Percentiles rank a stretch among this genome's conserved stretches.
Conservation (phyloP, 2,329 filamentous ascomycete species). For the Fusarium sp. region DNA sequence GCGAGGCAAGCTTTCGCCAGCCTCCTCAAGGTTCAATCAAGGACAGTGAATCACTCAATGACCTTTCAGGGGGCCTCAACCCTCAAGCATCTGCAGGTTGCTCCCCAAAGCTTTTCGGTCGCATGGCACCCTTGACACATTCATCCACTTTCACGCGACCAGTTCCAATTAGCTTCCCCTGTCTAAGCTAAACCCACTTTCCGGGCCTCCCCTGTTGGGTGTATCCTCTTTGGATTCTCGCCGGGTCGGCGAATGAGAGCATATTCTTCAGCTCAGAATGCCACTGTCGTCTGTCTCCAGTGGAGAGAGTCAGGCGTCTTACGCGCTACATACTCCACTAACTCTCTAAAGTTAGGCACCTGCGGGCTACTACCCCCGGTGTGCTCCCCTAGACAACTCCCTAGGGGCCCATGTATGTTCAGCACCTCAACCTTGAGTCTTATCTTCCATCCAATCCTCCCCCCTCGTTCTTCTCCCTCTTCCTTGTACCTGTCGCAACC, state of each 20-base stretch:
- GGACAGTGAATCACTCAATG: background rate
- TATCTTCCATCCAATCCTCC: conserved; percentile 33
- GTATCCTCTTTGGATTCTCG: conserved; percentile 7
- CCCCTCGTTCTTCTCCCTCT: conserved; percentile 27
- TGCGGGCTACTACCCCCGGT: conserved; percentile 8
- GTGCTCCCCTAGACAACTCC: background rate
- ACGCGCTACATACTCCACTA: conserved; percentile 25
- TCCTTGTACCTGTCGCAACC: conserved; percentile 13
- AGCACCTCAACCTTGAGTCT: conserved; percentile 11
- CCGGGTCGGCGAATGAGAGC: conserved; percentile 9
- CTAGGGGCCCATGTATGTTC: background rate
- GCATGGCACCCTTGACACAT: conserved; percentile 33
- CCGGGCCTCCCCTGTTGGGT: conserved; percentile 28
- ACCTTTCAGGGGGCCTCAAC: conserved; percentile 26
- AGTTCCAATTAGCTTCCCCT: conserved; percentile 28
- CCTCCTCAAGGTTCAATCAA: background rate
- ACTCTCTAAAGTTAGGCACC: conserved; percentile 25
- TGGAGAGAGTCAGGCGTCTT: conserved; percentile 12
- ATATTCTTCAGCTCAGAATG: conserved; percentile 5
- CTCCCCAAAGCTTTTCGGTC: conserved; percentile 25
- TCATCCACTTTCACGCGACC: conserved; percentile 1
- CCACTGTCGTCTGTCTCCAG: conserved; percentile 1
- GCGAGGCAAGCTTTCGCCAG: conserved; percentile 6
- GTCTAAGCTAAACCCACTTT: conserved; percentile 22
- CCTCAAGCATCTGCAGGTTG: conserved; percentile 9